phyloP scores from a whole-genome alignment of 805 yeast species.

The Cephaloascus albidus region DNA sequence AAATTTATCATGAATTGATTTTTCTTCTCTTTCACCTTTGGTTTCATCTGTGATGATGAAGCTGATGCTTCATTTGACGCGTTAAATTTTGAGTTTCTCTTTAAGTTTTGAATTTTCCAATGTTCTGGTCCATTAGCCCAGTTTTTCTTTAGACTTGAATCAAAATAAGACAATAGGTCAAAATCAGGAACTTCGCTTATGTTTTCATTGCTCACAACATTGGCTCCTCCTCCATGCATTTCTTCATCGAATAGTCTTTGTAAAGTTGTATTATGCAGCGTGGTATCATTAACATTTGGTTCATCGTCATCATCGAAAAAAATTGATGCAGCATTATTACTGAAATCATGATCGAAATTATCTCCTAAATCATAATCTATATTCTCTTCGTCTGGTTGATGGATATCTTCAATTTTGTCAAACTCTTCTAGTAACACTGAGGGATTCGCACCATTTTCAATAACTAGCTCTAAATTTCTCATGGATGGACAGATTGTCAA shows the following conservation, averaged over 20 bases:
- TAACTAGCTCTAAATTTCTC: slow-evolving; percentile 4
- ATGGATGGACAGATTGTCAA: neutral
- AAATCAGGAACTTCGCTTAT: slow-evolving; percentile 21
- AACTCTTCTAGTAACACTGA: slow-evolving; percentile 13
- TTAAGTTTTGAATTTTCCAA: slow-evolving; percentile 28
- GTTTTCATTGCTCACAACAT: slow-evolving; percentile 6
- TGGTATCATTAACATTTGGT: neutral
- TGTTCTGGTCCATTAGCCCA: slow-evolving; percentile 35
- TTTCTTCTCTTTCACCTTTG: slow-evolving; percentile 3
- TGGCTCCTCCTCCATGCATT: neutral
- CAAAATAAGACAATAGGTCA: slow-evolving; percentile 37
- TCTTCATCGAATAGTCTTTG: slow-evolving; percentile 19
- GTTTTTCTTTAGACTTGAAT: slow-evolving; percentile 28
- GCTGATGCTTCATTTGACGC: neutral
- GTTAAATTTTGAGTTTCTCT: slow-evolving; percentile 7
- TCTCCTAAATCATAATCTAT: neutral
- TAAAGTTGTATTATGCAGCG: slow-evolving; percentile 14
- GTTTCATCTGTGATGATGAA: slow-evolving; percentile 2
- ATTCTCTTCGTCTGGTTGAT: slow-evolving; percentile 4
- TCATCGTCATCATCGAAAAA: neutral
- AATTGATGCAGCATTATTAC: neutral
- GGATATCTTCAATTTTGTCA: slow-evolving; percentile 8
- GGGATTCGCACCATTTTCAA: slow-evolving; percentile 14
- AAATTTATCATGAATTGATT: slow-evolving; percentile 12
- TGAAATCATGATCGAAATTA: neutral